Conservation (phyloP, 129 eudicot species). For the Deinandra increscens region DNA sequence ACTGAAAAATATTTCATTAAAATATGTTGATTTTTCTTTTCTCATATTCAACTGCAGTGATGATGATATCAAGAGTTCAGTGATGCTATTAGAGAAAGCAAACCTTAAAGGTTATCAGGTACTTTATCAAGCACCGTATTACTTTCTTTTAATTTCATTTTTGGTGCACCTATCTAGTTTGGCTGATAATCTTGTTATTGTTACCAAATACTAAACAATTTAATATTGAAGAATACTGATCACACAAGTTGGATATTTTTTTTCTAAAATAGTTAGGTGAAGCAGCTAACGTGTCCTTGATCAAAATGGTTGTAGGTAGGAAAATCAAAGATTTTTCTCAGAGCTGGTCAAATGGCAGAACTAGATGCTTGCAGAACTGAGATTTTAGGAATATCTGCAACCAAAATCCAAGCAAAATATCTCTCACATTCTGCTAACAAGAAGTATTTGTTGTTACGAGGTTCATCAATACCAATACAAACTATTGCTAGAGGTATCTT, state of each 20-base stretch:
- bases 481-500: conserved; percentile 73
- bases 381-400: conserved; percentile 76
- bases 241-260: background rate
- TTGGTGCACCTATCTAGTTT: background rate
- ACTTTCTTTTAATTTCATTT: conserved; percentile 1
- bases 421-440: conserved; percentile 48
- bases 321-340: conserved; percentile 81
- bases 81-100: conserved; percentile 51
- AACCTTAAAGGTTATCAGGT: conserved; percentile 82
- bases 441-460: conserved; percentile 39
- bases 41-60: conserved; percentile 27
- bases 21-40: conserved; percentile 14
- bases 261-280: conserved; percentile 8
- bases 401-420: conserved; percentile 54
- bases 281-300: conserved; percentile 8
- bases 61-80: conserved; percentile 54
- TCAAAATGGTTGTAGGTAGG: conserved; percentile 53
- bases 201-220: background rate
- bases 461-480: conserved; percentile 54
- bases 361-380: conserved; percentile 63
- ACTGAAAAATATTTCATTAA: background rate
- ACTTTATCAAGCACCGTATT: conserved; percentile 10
- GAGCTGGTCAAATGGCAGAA: conserved; percentile 98
- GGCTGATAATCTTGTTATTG: background rate
- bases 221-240: background rate